Evolutionary conservation across 768 basidiomycete species (phyloP).

Genomic region (Psilocybe subaeruginosa): DNA sequence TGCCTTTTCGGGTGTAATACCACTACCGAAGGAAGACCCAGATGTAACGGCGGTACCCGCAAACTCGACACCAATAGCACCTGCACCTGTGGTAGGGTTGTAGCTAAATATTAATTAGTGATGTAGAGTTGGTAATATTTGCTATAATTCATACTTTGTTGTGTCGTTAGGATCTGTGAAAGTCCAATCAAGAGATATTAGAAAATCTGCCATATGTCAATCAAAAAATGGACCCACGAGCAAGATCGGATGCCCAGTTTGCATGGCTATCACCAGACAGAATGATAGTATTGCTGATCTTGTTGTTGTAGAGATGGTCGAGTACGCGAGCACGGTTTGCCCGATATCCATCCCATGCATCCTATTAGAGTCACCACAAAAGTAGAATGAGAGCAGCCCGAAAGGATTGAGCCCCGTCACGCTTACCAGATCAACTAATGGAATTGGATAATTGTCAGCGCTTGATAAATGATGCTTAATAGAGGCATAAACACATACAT

Average conservation of each 20-base stretch:
- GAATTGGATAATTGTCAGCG: not conserved
- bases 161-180: slow-evolving; percentile 51
- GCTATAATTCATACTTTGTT: slow-evolving; percentile 33
- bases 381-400: not conserved
- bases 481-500: slow-evolving; percentile 29
- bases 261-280: slow-evolving; percentile 68
- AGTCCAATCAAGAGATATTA: not conserved
- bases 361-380: slow-evolving; percentile 28
- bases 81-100: slow-evolving; percentile 47
- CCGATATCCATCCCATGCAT: slow-evolving; percentile 65
- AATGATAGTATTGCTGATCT: slow-evolving; percentile 56
- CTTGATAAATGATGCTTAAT: not conserved
- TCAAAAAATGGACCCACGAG: slow-evolving; percentile 36
- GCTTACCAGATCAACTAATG: slow-evolving; percentile 22
- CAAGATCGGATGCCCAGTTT: slow-evolving; percentile 63
- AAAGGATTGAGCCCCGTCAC: not conserved
- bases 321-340: slow-evolving; percentile 55
- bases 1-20: slow-evolving; percentile 39
- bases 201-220: not conserved
- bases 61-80: slow-evolving; percentile 62
- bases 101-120: slow-evolving; percentile 34
- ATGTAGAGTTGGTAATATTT: not conserved
- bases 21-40: slow-evolving; percentile 45
- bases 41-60: slow-evolving; percentile 65
- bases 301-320: slow-evolving; percentile 49